Conservation (phyloP, 805 yeast species). For the Sugiyamaella marilandica region DNA sequence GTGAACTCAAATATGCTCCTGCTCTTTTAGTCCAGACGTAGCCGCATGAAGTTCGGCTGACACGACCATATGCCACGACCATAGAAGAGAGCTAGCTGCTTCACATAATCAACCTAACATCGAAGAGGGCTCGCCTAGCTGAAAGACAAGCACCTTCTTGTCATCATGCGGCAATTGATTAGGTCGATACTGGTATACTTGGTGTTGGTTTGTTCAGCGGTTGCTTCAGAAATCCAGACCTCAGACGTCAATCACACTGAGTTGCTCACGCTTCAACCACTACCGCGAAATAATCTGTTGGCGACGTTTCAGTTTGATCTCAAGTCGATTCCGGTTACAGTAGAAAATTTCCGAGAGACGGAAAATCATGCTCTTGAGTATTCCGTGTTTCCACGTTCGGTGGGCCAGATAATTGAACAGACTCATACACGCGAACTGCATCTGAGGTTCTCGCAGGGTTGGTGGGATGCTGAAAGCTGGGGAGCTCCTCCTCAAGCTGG, state of each 20-base stretch:
- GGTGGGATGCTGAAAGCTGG: slow-evolving; percentile 90
- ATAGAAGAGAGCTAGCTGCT: too few relatives aligned
- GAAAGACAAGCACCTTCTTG: background rate
- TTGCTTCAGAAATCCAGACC: background rate
- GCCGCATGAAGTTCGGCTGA: too few relatives aligned
- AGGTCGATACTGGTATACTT: too few relatives aligned
- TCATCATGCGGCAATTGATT: too few relatives aligned
- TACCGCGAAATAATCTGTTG: slow-evolving; percentile 65
- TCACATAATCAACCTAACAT: too few relatives aligned
- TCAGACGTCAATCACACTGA: slow-evolving; percentile 47
- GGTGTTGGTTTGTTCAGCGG: background rate
- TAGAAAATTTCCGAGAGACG: background rate
- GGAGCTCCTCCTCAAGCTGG: slow-evolving; percentile 78
- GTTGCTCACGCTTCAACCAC: slow-evolving; percentile 56
- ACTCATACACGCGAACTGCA: slow-evolving; percentile 73
- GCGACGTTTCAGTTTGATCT: slow-evolving; percentile 68
- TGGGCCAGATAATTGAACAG: slow-evolving; percentile 68
- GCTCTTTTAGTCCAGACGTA: background rate
- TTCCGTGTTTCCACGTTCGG: slow-evolving; percentile 63
- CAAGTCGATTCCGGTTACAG: slow-evolving; percentile 43
- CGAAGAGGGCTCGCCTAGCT: background rate
- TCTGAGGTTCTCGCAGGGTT: slow-evolving; percentile 85
- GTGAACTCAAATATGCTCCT: background rate
- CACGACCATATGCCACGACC: too few relatives aligned
- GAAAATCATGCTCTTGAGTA: slow-evolving; percentile 20